Conservation (phyloP, 805 yeast genomes). For the Yarrowia osloensis region DNA sequence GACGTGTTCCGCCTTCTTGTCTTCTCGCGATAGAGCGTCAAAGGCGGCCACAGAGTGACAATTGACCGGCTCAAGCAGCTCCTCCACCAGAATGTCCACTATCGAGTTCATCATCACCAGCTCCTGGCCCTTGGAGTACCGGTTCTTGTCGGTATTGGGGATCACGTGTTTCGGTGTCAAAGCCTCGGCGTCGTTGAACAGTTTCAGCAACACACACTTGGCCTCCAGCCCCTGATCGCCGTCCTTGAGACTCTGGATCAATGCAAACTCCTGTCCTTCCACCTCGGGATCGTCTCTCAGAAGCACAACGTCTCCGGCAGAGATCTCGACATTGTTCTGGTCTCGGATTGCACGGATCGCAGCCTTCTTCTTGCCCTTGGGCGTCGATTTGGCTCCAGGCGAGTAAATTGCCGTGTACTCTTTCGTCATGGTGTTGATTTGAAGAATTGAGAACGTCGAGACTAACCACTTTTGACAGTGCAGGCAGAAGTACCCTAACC, state of each 20-base stretch:
- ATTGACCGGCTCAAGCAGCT: background rate
- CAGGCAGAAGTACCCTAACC: background rate
- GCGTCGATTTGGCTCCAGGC: background rate
- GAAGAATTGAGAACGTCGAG: no score
- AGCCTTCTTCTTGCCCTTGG: background rate
- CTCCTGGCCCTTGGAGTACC: slow-evolving; percentile 14
- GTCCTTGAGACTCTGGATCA: background rate
- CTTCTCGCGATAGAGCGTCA: background rate
- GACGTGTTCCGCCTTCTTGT: background rate
- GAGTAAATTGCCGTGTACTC: background rate
- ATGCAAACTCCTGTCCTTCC: background rate
- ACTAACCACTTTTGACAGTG: background rate
- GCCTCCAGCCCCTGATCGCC: slow-evolving; percentile 3
- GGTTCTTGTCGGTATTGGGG: slow-evolving; percentile 9
- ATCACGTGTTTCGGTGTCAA: background rate
- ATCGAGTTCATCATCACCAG: slow-evolving; percentile 9
- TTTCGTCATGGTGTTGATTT: background rate
- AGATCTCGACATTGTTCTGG: background rate
- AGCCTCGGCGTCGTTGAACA: slow-evolving; percentile 19
- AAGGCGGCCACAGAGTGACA: background rate
- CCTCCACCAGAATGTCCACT: background rate
- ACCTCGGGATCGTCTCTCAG: slow-evolving; percentile 8
- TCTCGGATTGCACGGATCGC: background rate
- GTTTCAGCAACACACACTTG: background rate
- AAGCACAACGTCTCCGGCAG: background rate